phyloP scores from a whole-genome alignment of 1,284 basidiomycete genomes.

The Chondrostereum purpureum region DNA sequence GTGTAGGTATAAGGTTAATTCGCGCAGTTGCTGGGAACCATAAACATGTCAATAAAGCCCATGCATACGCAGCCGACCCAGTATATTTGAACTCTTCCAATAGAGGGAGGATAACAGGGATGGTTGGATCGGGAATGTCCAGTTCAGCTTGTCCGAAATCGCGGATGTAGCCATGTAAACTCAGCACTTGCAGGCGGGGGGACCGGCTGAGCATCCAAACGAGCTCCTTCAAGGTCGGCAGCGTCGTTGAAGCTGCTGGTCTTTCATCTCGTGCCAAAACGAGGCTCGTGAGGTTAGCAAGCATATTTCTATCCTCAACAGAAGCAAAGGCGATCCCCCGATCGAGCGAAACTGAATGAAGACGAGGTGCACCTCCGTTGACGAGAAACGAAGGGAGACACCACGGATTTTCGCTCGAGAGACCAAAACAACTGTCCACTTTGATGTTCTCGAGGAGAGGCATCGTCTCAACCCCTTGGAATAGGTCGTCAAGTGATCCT shows the following conservation, averaged over 20 bases:
- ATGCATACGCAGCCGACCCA: not conserved
- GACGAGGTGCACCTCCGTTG: constrained; percentile 4
- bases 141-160: not conserved
- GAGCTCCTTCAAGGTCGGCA: constrained; percentile 3
- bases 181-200: not conserved
- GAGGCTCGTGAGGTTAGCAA: constrained; percentile 2
- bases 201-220: constrained; percentile 1
- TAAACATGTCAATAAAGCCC: not conserved
- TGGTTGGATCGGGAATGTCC: not conserved
- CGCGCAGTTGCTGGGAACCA: not conserved
- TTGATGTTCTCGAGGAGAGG: not conserved
- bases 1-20: not conserved
- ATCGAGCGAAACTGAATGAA: not conserved
- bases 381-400: constrained; percentile 4
- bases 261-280: not conserved
- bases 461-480: not conserved
- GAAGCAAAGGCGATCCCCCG: not conserved
- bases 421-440: not conserved
- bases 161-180: not conserved
- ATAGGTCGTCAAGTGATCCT: not conserved
- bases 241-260: not conserved
- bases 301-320: not conserved
- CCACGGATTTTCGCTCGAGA: not conserved
- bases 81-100: not conserved
- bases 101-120: not conserved